Evolutionary conservation across 495 filamentous ascomycete genomes (phyloP).

Genomic region (Podospora bellae-mahoneyi): DNA sequence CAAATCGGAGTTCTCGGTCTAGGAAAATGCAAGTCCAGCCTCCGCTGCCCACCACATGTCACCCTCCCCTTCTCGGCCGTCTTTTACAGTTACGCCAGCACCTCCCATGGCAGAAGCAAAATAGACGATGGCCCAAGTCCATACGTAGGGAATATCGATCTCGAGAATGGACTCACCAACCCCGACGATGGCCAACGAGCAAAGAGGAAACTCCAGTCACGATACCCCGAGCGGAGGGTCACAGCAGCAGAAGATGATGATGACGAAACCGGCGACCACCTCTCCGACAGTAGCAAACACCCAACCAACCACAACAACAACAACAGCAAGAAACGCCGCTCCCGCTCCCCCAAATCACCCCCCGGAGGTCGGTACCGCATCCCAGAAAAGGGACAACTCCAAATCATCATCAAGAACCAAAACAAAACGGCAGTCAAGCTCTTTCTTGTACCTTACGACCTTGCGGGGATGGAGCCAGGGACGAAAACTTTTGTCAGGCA

Average conservation of each 20-base stretch:
- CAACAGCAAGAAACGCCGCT: conserved; percentile 47
- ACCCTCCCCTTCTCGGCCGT: conserved; percentile 93
- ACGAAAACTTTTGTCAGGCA: conserved; percentile 97
- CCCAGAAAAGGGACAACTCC: conserved; percentile 89
- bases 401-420: conserved; percentile 95
- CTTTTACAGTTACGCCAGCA: conserved; percentile 85
- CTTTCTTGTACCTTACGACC: conserved; percentile 92
- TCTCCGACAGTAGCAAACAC: conserved; percentile 30
- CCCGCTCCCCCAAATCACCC: conserved; percentile 68
- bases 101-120: conserved; percentile 55
- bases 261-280: conserved; percentile 25
- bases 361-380: conserved; percentile 90
- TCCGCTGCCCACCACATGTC: conserved; percentile 87
- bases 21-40: conserved; percentile 80
- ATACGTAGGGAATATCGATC: conserved; percentile 90
- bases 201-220: conserved; percentile 46
- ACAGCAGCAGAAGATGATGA: conserved; percentile 29
- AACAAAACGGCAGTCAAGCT: conserved; percentile 96
- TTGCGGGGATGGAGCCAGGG: conserved; percentile 90
- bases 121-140: conserved; percentile 85
- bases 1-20: conserved; percentile 92
- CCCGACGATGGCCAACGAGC: conserved; percentile 43
- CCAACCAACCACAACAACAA: conserved; percentile 39
- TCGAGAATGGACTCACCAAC: conserved; percentile 70
- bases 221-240: conserved; percentile 29